Percentiles rank a stretch among this genome's conserved stretches.
phyloP scores from a whole-genome alignment of 768 basidiomycete species.

The Coprinopsis strossmayeri region DNA sequence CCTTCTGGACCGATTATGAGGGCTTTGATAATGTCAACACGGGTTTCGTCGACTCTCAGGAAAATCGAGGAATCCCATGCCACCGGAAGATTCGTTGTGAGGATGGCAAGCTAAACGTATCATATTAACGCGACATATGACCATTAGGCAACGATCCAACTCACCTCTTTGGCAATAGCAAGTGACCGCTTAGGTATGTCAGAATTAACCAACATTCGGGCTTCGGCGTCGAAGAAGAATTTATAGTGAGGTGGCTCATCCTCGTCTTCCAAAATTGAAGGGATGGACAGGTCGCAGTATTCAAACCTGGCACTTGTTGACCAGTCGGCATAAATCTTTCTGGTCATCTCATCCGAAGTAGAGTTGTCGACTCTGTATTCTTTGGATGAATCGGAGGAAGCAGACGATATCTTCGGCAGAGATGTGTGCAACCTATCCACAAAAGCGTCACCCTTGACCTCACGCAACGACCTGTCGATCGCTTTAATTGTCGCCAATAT shows the following conservation, averaged over 20 bases:
- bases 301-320: slow-evolving; percentile 78
- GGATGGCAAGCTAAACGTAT: slow-evolving; percentile 69
- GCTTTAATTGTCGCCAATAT: slow-evolving; percentile 77
- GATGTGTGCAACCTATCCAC: slow-evolving; percentile 70
- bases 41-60: slow-evolving; percentile 84
- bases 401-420: slow-evolving; percentile 64
- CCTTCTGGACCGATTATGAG: slow-evolving; percentile 89
- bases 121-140: too few relatives aligned
- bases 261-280: slow-evolving; percentile 23
- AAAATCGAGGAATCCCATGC: slow-evolving; percentile 95
- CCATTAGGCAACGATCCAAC: too few relatives aligned
- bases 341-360: slow-evolving; percentile 58
- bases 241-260: slow-evolving; percentile 69
- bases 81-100: slow-evolving; percentile 91
- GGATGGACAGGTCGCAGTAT: slow-evolving; percentile 79
- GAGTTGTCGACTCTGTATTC: slow-evolving; percentile 42
- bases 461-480: slow-evolving; percentile 82
- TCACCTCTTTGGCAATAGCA: slow-evolving; percentile 91
- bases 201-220: slow-evolving; percentile 74
- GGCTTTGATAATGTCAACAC: slow-evolving; percentile 91
- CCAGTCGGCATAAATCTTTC: slow-evolving; percentile 78
- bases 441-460: slow-evolving; percentile 87
- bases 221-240: slow-evolving; percentile 77
- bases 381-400: slow-evolving; percentile 22
- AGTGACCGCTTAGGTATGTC: slow-evolving; percentile 88